A percentile compares a stretch with the other conserved stretches of the same genome.
phyloP scores from a whole-genome alignment of 75 land plant genomes.

The Ceratopteris richardii region DNA sequence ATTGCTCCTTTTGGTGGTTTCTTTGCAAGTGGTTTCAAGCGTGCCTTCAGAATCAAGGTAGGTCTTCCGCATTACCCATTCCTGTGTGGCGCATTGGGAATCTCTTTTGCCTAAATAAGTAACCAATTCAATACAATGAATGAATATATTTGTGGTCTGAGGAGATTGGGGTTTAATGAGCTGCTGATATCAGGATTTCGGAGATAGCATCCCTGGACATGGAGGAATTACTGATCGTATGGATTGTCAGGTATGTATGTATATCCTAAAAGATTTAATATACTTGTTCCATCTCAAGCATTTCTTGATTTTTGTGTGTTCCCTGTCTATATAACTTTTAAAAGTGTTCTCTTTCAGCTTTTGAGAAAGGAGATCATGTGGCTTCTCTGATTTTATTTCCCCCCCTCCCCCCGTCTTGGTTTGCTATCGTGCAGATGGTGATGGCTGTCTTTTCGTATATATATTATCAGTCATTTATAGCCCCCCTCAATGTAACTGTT shows the following conservation, averaged over 20 bases:
- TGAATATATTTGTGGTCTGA: too few relatives aligned
- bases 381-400: too few relatives aligned
- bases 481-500: conserved; percentile 51
- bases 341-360: too few relatives aligned
- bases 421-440: conserved; percentile 65
- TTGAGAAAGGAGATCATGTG: too few relatives aligned
- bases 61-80: background rate
- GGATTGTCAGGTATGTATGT: conserved; percentile 96
- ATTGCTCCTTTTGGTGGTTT: conserved; percentile 99
- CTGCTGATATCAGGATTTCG: conserved; percentile 69
- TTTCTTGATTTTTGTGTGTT: too few relatives aligned
- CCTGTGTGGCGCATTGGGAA: background rate
- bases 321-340: too few relatives aligned
- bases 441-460: conserved; percentile 99
- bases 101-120: too few relatives aligned
- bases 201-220: conserved; percentile 98
- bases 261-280: conserved; percentile 1
- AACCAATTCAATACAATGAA: too few relatives aligned
- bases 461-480: conserved; percentile 85
- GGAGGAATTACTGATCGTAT: conserved; percentile 98
- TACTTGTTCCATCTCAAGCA: too few relatives aligned
- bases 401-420: too few relatives aligned
- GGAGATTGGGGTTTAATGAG: background rate
- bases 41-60: conserved; percentile 96
- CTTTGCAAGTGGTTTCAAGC: conserved; percentile 97